Evolutionary conservation across 2,329 filamentous ascomycete species (phyloP).

Genomic region (Fusarium vanettenii): DNA sequence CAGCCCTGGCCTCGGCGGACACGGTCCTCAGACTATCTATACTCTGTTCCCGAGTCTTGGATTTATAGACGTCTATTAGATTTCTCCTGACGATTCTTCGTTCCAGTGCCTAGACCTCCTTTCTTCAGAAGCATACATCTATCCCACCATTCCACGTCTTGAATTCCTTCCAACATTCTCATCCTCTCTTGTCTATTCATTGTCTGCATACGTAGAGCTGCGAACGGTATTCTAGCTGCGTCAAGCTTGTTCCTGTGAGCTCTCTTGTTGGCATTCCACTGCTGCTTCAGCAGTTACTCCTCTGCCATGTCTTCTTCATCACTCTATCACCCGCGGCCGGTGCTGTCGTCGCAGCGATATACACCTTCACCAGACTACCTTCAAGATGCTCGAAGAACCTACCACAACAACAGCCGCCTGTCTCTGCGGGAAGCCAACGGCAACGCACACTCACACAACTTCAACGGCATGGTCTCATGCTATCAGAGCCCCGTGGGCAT

Average conservation of each 20-base stretch:
- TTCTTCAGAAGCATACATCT: conserved; percentile 53
- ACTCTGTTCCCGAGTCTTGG: conserved; percentile 50
- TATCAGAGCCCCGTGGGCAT: conserved; percentile 56
- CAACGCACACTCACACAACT: conserved; percentile 61
- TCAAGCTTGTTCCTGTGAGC: conserved; percentile 44
- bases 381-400: conserved; percentile 56
- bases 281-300: conserved; percentile 24
- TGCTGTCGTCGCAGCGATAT: conserved; percentile 64
- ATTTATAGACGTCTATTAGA: conserved; percentile 51
- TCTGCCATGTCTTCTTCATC: conserved; percentile 53
- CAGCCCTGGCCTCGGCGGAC: conserved; percentile 51
- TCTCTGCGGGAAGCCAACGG: conserved; percentile 65
- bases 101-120: conserved; percentile 52
- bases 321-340: conserved; percentile 57
- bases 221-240: conserved; percentile 43
- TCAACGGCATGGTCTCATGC: conserved; percentile 57
- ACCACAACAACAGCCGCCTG: conserved; percentile 51
- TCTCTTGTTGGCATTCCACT: conserved; percentile 49
- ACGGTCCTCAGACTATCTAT: conserved; percentile 46
- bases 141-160: conserved; percentile 57
- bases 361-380: conserved; percentile 60
- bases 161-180: conserved; percentile 60
- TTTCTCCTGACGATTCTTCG: conserved; percentile 49
- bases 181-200: conserved; percentile 51
- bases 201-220: conserved; percentile 45